Percentiles rank a stretch among this genome's conserved stretches.
phyloP scores from a whole-genome alignment of 192 early-diverging fungal species.

The Cladochytrium replicatum region DNA sequence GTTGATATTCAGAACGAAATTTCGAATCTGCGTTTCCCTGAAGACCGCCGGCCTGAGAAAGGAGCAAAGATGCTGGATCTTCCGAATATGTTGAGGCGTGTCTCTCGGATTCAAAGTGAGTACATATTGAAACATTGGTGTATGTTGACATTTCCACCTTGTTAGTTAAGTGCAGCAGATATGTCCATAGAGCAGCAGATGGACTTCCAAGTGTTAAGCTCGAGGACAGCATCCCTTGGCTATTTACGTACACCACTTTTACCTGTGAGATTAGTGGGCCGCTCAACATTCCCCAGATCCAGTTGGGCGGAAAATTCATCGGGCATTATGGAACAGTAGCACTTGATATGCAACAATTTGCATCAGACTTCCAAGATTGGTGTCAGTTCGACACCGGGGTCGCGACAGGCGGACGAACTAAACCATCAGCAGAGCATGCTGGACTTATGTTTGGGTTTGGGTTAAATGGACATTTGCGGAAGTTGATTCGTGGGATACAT shows the following conservation, averaged over 20 bases:
- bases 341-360: slow-evolving; percentile 28
- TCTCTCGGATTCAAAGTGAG: too few relatives aligned
- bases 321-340: slow-evolving; percentile 50
- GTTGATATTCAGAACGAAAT: slow-evolving; percentile 36
- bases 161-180: slow-evolving; percentile 22
- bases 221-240: slow-evolving; percentile 51
- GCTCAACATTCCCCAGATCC: slow-evolving; percentile 46
- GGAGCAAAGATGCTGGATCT: slow-evolving; percentile 38
- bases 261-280: slow-evolving; percentile 41
- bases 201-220: slow-evolving; percentile 24
- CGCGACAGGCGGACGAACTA: slow-evolving; percentile 48
- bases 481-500: slow-evolving; percentile 52
- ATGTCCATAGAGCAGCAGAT: slow-evolving; percentile 35
- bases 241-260: slow-evolving; percentile 56
- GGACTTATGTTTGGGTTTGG: slow-evolving; percentile 75
- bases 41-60: slow-evolving; percentile 42
- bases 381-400: slow-evolving; percentile 85
- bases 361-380: slow-evolving; percentile 54
- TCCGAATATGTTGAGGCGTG: too few relatives aligned
- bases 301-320: slow-evolving; percentile 50
- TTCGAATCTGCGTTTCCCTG: slow-evolving; percentile 40
- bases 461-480: slow-evolving; percentile 60
- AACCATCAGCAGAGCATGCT: slow-evolving; percentile 53
- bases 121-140: slow-evolving; percentile 17
- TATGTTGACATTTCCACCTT: slow-evolving; percentile 2